Conservation (phyloP, 2,329 filamentous ascomycete species). For the Decorospora gaudefroyi region DNA sequence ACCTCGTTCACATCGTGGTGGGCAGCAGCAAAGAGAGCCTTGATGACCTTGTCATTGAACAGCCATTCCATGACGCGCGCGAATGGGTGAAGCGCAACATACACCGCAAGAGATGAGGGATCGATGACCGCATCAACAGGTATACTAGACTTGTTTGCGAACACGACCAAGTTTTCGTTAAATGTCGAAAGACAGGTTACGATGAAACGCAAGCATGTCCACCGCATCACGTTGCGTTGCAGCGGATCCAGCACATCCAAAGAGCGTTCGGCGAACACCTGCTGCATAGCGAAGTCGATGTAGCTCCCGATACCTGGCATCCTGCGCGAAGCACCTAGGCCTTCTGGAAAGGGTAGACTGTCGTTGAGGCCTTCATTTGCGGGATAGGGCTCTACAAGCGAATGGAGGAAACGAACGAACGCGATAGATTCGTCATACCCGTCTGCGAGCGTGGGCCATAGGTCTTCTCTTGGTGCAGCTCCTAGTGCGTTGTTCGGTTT, state of each 20-base stretch:
- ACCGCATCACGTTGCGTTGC: constrained; percentile 73
- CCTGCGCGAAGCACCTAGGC: constrained; percentile 75
- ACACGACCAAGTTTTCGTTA: constrained; percentile 88
- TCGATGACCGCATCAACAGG: constrained; percentile 75
- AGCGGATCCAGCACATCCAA: constrained; percentile 65
- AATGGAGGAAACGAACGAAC: constrained; percentile 76
- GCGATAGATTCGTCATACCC: constrained; percentile 85
- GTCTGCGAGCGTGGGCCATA: constrained; percentile 73
- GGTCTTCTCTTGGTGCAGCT: constrained; percentile 45
- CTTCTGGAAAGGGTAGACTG: constrained; percentile 82
- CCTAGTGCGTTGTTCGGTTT: constrained; percentile 36
- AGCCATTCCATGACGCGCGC: constrained; percentile 97
- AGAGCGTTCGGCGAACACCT: constrained; percentile 71
- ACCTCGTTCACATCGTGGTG: constrained; percentile 76
- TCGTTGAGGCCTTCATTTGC: constrained; percentile 70
- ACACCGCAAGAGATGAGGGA: constrained; percentile 74
- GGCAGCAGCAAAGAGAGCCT: constrained; percentile 74
- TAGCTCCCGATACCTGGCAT: constrained; percentile 89
- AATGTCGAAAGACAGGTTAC: constrained; percentile 79
- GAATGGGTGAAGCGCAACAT: constrained; percentile 89
- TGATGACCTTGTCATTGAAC: constrained; percentile 88
- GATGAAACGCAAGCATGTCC: constrained; percentile 83
- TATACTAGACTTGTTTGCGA: constrained; percentile 78
- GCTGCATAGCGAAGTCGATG: constrained; percentile 84
- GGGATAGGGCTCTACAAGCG: constrained; percentile 69